Percentiles rank a stretch among this genome's conserved stretches.
These are phyloP conservation scores for Collybiopsis confluens DNA, from an alignment of 768 basidiomycete genomes.

Conservation along the genomic window DNA sequence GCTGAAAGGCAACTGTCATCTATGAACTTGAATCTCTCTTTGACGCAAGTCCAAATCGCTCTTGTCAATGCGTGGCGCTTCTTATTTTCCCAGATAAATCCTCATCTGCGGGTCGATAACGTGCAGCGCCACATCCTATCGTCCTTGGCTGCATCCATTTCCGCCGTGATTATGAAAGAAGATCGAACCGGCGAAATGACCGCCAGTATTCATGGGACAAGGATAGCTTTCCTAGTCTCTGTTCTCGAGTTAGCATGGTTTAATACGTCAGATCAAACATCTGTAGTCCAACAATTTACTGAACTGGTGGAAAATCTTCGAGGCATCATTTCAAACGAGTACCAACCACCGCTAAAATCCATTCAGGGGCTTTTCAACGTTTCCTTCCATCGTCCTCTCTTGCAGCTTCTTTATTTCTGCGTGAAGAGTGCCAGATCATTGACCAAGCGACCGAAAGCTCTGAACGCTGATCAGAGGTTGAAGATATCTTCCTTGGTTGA, in stretches of 20 bases:
- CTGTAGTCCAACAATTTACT: slow-evolving; percentile 57
- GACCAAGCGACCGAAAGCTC: slow-evolving; percentile 39
- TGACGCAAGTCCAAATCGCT: slow-evolving; percentile 73
- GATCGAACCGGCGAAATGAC: slow-evolving; percentile 79
- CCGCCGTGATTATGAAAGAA: slow-evolving; percentile 64
- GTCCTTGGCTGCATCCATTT: slow-evolving; percentile 56
- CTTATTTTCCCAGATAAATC: slow-evolving; percentile 58
- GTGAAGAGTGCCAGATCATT: slow-evolving; percentile 57
- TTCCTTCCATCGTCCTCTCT: slow-evolving; percentile 74
- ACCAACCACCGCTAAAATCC: slow-evolving; percentile 70
- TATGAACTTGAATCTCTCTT: slow-evolving; percentile 84
- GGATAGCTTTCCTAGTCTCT: slow-evolving; percentile 69
- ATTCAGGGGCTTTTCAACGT: slow-evolving; percentile 60
- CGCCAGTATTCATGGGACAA: slow-evolving; percentile 71
- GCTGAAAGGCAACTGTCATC: slow-evolving; percentile 59
- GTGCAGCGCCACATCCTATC: slow-evolving; percentile 53
- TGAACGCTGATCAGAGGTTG: slow-evolving; percentile 61
- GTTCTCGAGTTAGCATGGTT: slow-evolving; percentile 83
- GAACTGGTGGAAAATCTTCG: slow-evolving; percentile 58
- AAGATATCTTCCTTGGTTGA: slow-evolving; percentile 58
- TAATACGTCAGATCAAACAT: slow-evolving; percentile 47
- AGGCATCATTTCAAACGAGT: slow-evolving; percentile 64
- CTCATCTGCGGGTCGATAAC: slow-evolving; percentile 61
- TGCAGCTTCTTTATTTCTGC: slow-evolving; percentile 81
- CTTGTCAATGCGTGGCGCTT: slow-evolving; percentile 77